These are phyloP conservation scores for Carpinus viminea DNA, from an alignment of 306 rosid species.

Conservation along the genomic window DNA sequence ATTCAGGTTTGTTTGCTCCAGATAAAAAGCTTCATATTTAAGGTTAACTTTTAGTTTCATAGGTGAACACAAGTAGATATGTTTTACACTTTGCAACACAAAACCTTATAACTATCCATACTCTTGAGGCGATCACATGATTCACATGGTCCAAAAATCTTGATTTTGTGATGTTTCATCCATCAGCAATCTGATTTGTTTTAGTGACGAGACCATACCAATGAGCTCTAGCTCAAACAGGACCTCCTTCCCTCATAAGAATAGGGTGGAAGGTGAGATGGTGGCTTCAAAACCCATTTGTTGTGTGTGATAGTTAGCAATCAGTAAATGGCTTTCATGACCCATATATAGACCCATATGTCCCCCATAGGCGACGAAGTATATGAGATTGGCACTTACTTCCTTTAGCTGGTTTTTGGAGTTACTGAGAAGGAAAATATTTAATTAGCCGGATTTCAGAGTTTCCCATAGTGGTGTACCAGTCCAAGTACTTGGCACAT, in stretches of 20 bases:
- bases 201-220: background rate
- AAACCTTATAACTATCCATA: background rate
- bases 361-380: no score
- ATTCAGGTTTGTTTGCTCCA: conserved; percentile 51
- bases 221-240: background rate
- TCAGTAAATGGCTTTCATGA: no score
- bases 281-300: background rate
- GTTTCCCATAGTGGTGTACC: background rate
- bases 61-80: background rate
- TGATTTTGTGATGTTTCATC: background rate
- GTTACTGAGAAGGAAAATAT: no score
- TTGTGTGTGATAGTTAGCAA: no score
- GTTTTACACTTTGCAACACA: background rate
- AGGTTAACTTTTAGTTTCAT: background rate
- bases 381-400: no score
- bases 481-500: background rate
- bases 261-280: background rate
- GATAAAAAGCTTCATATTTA: background rate
- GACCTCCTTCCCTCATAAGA: background rate
- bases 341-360: no score
- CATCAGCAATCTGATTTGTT: background rate
- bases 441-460: background rate
- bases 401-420: no score
- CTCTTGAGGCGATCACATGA: background rate
- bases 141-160: background rate